phyloP scores from a whole-genome alignment of 192 early-diverging fungal genomes.

The Coemansia sp. region DNA sequence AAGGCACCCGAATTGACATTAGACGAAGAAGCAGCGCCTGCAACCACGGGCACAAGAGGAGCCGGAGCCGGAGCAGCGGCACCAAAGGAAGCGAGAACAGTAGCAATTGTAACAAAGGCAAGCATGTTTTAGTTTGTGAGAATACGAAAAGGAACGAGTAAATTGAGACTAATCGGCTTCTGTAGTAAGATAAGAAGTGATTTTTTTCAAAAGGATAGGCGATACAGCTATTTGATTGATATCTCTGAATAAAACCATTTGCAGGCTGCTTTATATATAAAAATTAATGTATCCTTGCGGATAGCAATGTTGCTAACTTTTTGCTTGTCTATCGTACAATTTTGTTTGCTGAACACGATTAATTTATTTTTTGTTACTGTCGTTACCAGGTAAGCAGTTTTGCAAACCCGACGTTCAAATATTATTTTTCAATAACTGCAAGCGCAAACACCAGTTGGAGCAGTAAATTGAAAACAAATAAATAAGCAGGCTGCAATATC shows the following conservation, averaged over 20 bases:
- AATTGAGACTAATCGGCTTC: no score
- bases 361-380: not conserved
- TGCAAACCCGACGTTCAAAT: not conserved
- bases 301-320: not conserved
- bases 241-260: no score
- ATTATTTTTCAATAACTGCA: not conserved
- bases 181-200: no score
- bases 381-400: no score
- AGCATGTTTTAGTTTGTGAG: no score
- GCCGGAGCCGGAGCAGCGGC: constrained; percentile 14
- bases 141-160: no score
- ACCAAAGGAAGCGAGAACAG: constrained; percentile 6
- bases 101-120: not conserved
- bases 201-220: no score
- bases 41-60: constrained; percentile 24
- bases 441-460: no score
- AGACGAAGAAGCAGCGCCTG: constrained; percentile 20
- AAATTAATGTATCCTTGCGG: not conserved
- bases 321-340: not conserved
- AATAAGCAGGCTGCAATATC: no score
- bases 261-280: constrained; percentile 9
- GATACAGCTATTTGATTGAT: no score
- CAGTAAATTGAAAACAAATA: no score
- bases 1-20: constrained; percentile 46
- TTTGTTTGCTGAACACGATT: no score